These are phyloP conservation scores for Elasticomyces elasticus DNA, from an alignment of 495 filamentous ascomycete genomes.

Conservation along the genomic window DNA sequence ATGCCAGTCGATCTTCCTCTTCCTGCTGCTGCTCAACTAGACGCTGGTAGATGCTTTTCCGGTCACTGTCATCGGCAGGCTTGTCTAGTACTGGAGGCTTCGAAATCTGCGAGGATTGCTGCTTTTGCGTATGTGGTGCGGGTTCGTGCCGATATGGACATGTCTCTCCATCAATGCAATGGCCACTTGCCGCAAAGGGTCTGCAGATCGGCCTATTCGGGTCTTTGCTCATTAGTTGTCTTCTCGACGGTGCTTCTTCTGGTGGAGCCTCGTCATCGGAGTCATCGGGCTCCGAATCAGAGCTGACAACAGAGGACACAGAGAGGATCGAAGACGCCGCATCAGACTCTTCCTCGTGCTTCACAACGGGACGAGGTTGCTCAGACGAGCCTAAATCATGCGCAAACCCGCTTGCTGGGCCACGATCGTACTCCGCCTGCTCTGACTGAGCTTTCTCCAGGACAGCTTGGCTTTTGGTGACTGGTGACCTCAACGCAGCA, in stretches of 20 bases:
- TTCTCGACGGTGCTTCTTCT: conserved; percentile 9
- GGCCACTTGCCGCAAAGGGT: conserved; percentile 16
- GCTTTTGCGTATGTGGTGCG: neutral
- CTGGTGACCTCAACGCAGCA: conserved; percentile 2
- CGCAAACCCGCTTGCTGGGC: neutral
- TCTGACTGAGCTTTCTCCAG: neutral
- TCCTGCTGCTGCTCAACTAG: conserved; percentile 29
- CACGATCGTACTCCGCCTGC: neutral
- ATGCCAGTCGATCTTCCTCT: conserved; percentile 23
- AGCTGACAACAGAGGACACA: conserved; percentile 12
- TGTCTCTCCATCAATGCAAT: conserved; percentile 17
- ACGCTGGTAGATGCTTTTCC: conserved; percentile 13
- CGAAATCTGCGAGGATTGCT: neutral
- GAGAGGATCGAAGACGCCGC: neutral
- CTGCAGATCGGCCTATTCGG: neutral
- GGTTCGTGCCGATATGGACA: conserved; percentile 17
- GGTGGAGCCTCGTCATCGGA: conserved; percentile 15
- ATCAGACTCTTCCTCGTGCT: neutral
- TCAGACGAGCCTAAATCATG: neutral
- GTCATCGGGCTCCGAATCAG: neutral
- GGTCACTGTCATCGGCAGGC: neutral
- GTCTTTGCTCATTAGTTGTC: neutral
- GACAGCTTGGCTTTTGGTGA: neutral
- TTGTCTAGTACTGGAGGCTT: neutral
- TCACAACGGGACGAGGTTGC: neutral